Conservation (phyloP, 148 eudicot genomes). For the Rhododendron vialii region DNA sequence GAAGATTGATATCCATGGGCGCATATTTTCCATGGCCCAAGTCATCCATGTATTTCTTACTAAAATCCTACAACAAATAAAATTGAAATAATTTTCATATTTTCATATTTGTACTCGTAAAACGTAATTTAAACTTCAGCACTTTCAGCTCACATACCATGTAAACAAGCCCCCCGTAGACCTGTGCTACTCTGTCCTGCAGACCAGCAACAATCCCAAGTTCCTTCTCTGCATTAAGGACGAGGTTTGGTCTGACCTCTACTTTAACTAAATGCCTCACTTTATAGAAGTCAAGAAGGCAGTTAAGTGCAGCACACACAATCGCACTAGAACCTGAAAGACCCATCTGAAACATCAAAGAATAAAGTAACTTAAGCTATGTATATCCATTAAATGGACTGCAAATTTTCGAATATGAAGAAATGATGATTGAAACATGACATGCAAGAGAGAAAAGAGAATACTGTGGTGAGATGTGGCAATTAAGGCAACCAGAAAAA, state of each 20-base stretch:
- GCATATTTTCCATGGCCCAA: slow-evolving; percentile 70
- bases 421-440: neutral
- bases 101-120: neutral
- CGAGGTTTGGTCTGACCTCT: slow-evolving; percentile 76
- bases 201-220: slow-evolving; percentile 98
- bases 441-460: neutral
- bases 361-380: slow-evolving; percentile 6
- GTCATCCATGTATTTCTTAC: slow-evolving; percentile 63
- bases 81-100: neutral
- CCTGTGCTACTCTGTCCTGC: slow-evolving; percentile 92
- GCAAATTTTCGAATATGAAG: neutral
- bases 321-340: slow-evolving; percentile 97
- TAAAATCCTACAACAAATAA: slow-evolving; percentile 59
- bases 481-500: neutral
- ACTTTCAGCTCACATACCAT: slow-evolving; percentile 47
- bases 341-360: slow-evolving; percentile 58
- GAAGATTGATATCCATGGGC: slow-evolving; percentile 63
- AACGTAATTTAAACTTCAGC: neutral
- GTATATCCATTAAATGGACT: neutral
- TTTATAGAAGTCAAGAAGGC: slow-evolving; percentile 85
- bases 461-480: neutral
- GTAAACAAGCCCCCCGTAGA: slow-evolving; percentile 89
- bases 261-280: slow-evolving; percentile 72
- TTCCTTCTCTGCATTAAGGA: slow-evolving; percentile 87
- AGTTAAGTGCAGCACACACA: slow-evolving; percentile 92